A percentile compares a stretch with the other conserved stretches of the same genome.
Conservation (phyloP, 306 rosid species). For the Corylus heterophylla region DNA sequence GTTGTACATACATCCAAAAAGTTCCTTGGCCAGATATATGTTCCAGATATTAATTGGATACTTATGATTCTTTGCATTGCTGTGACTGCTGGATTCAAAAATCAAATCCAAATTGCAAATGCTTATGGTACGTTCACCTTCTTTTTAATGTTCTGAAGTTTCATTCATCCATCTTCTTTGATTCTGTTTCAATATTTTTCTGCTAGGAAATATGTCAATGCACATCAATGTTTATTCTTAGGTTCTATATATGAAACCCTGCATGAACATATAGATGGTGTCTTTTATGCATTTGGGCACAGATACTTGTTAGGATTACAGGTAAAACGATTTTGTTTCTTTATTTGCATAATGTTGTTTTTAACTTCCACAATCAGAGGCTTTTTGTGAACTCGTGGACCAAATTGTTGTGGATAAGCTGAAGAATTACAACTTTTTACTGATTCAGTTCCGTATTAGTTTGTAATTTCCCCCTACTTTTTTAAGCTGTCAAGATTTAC, state of each 20-base stretch:
- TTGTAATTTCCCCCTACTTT: not conserved
- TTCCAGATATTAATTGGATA: constrained; percentile 93
- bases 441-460: not conserved
- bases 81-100: constrained; percentile 87
- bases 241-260: not conserved
- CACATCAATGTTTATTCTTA: not conserved
- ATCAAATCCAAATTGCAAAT: constrained; percentile 91
- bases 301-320: not conserved
- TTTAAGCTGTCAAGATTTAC: not conserved
- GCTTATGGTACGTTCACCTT: constrained; percentile 62
- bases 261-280: not conserved
- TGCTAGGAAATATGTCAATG: not conserved
- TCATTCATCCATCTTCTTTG: not conserved
- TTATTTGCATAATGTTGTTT: not conserved
- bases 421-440: not conserved
- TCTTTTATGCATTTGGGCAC: not conserved
- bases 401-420: not conserved
- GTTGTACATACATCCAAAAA: constrained; percentile 85
- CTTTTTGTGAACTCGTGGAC: not conserved
- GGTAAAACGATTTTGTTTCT: not conserved
- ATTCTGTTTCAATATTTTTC: not conserved
- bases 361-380: not conserved
- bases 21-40: constrained; percentile 79
- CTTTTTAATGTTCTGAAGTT: constrained; percentile 2
- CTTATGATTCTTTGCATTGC: constrained; percentile 93